Percentiles rank a stretch among this genome's conserved stretches.
phyloP scores from a whole-genome alignment of 179 eudicot genomes.

The Nepenthes alata region DNA sequence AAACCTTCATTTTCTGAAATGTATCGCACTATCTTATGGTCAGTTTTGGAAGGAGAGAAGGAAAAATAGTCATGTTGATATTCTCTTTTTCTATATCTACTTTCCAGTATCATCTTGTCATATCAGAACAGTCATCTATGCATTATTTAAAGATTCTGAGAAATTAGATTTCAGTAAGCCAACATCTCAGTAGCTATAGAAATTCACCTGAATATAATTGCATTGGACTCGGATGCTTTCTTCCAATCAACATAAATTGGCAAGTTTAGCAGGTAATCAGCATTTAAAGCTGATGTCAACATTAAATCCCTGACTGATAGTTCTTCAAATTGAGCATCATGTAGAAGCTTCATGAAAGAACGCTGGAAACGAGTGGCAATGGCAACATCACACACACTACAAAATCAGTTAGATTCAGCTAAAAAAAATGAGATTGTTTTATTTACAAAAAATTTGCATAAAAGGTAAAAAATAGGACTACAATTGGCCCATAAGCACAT shows the following conservation, averaged over 20 bases:
- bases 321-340: slow-evolving; percentile 87
- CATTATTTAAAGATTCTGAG: too few species aligned
- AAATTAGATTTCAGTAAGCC: too few species aligned
- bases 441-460: too few species aligned
- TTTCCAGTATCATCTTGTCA: too few species aligned
- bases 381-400: slow-evolving; percentile 38
- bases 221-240: slow-evolving; percentile 72
- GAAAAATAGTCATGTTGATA: too few species aligned
- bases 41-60: too few species aligned
- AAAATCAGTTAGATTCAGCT: slow-evolving; percentile 26
- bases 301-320: slow-evolving; percentile 74
- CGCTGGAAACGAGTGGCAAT: slow-evolving; percentile 72
- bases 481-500: too few species aligned
- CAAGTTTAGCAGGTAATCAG: slow-evolving; percentile 82
- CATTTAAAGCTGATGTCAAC: slow-evolving; percentile 79
- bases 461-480: too few species aligned
- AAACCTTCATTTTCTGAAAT: too few species aligned
- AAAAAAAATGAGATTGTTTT: neutral
- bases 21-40: too few species aligned
- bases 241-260: slow-evolving; percentile 96
- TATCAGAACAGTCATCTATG: too few species aligned
- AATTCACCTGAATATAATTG: slow-evolving; percentile 76
- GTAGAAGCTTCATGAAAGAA: slow-evolving; percentile 69
- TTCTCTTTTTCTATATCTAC: too few species aligned
- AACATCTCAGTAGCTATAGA: neutral